These are phyloP conservation scores for Apiospora aurea DNA, from an alignment of 2,329 filamentous ascomycete genomes.

Conservation along the genomic window DNA sequence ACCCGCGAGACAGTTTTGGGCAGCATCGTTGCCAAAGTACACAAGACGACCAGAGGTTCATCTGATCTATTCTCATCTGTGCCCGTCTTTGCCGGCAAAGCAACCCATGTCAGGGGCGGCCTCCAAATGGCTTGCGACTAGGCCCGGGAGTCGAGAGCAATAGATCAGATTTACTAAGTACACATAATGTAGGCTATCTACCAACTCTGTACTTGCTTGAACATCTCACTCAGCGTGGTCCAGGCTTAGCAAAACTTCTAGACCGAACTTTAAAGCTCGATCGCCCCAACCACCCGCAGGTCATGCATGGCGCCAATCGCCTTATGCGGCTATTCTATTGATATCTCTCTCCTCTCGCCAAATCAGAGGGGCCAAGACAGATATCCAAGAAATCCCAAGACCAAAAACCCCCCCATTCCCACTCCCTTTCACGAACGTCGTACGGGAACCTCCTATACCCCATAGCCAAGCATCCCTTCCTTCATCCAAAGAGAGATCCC, in stretches of 20 bases:
- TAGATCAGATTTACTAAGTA: neutral
- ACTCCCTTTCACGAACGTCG: neutral
- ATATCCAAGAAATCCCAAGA: neutral
- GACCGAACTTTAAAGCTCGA: slow-evolving; percentile 14
- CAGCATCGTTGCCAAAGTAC: neutral
- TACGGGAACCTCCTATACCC: neutral
- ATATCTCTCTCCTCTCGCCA: neutral
- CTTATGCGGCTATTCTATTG: neutral
- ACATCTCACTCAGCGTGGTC: neutral
- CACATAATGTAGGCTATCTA: too few relatives aligned
- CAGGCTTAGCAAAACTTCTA: neutral
- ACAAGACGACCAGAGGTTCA: neutral
- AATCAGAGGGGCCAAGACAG: neutral
- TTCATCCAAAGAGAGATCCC: neutral
- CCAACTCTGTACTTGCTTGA: too few relatives aligned
- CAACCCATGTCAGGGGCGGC: neutral
- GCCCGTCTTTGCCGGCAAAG: neutral
- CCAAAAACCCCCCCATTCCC: neutral
- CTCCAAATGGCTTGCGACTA: neutral
- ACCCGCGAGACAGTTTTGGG: neutral
- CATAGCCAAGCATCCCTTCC: neutral
- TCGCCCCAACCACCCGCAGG: neutral
- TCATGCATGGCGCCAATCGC: neutral
- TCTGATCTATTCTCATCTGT: neutral
- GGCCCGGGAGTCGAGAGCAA: neutral